phyloP scores from a whole-genome alignment of 257 asterid species.

The Penstemon barbatus region DNA sequence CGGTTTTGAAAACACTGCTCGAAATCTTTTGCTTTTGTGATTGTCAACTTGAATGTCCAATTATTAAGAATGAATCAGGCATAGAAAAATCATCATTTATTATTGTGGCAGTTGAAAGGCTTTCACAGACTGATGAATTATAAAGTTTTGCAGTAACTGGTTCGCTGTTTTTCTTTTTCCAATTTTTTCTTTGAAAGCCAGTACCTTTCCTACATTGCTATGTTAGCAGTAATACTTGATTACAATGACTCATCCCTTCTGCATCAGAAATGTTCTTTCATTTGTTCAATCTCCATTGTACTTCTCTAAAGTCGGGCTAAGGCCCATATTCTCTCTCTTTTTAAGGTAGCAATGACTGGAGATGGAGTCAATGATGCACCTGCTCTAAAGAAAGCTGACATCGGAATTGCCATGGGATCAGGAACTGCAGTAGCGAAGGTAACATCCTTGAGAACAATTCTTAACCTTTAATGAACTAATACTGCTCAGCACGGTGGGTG shows the following conservation, averaged over 20 bases:
- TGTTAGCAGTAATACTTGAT: slow-evolving; percentile 19
- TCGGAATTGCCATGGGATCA: slow-evolving; percentile 99
- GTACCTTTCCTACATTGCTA: not conserved
- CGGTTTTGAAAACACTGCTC: too few species aligned
- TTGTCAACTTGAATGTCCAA: not conserved
- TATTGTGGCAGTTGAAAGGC: slow-evolving; percentile 13
- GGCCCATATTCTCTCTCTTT: slow-evolving; percentile 24
- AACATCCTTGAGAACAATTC: slow-evolving; percentile 20
- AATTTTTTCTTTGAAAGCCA: slow-evolving; percentile 1
- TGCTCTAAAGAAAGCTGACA: slow-evolving; percentile 95
- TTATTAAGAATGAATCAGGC: slow-evolving; percentile 22
- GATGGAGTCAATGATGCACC: slow-evolving; percentile 99
- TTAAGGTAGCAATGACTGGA: slow-evolving; percentile 99
- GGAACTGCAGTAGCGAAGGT: slow-evolving; percentile 99
- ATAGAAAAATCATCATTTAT: not conserved
- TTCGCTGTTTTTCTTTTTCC: not conserved
- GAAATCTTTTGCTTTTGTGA: not conserved
- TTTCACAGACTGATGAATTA: slow-evolving; percentile 10
- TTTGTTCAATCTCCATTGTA: slow-evolving; percentile 6
- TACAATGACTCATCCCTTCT: slow-evolving; percentile 11
- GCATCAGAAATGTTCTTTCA: slow-evolving; percentile 15
- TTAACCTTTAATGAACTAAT: not conserved
- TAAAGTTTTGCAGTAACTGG: slow-evolving; percentile 9
- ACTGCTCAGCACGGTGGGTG: not conserved
- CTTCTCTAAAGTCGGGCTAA: slow-evolving; percentile 10